These are phyloP conservation scores for Rhizopus microsporus DNA, from an alignment of 371 early-diverging fungal genomes.

Conservation along the genomic window DNA sequence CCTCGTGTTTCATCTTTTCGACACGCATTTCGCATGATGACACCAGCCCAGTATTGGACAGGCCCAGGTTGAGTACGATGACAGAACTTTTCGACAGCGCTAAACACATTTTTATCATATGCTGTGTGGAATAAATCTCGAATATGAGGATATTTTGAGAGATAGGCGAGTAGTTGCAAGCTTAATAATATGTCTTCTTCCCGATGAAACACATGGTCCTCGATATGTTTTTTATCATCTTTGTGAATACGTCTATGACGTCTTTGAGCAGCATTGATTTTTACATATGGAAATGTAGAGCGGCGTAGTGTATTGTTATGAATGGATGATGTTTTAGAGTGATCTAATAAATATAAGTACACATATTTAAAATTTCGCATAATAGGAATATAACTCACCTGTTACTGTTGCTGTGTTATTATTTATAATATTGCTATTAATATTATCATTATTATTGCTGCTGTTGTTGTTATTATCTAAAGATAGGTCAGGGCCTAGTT, in stretches of 20 bases:
- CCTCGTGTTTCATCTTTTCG: conserved; percentile 72
- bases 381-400: too few relatives aligned
- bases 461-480: too few relatives aligned
- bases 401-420: too few relatives aligned
- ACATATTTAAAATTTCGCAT: too few relatives aligned
- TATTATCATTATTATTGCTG: too few relatives aligned
- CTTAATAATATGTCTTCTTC: conserved; percentile 86
- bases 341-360: background rate
- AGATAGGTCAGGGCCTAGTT: background rate
- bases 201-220: conserved; percentile 64
- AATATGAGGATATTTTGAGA: conserved; percentile 81
- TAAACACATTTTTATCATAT: conserved; percentile 66
- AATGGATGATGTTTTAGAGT: background rate
- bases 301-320: conserved; percentile 19
- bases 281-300: conserved; percentile 44
- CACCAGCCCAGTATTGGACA: conserved; percentile 78
- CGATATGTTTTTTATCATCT: conserved; percentile 18
- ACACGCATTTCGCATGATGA: conserved; percentile 81
- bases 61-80: conserved; percentile 62
- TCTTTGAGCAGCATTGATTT: conserved; percentile 33
- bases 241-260: conserved; percentile 32
- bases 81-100: conserved; percentile 75
- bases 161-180: conserved; percentile 82
- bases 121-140: conserved; percentile 68
- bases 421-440: too few relatives aligned